Conservation (phyloP, 2,329 filamentous ascomycete species). For the Calonectria leucothoes region DNA sequence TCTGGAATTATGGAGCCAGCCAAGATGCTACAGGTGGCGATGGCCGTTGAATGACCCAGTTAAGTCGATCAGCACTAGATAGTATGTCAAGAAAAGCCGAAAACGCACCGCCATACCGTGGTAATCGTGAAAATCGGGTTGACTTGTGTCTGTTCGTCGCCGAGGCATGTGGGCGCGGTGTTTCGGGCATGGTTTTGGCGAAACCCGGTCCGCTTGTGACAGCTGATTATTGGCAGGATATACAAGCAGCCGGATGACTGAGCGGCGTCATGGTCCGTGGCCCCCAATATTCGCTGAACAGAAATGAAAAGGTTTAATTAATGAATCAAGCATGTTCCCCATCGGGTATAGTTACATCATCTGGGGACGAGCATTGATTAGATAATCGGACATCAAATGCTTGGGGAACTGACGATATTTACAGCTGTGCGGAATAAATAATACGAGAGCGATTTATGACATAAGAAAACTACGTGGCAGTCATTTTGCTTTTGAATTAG, state of each 20-base stretch:
- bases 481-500: no score
- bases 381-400: no score
- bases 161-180: not conserved
- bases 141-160: not conserved
- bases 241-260: not conserved
- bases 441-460: no score
- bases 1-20: not conserved
- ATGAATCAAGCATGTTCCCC: not conserved
- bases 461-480: no score
- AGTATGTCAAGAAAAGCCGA: not conserved
- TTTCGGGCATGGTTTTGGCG: not conserved
- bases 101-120: not conserved
- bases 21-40: not conserved
- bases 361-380: no score
- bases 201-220: not conserved
- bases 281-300: not conserved
- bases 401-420: no score
- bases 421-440: no score
- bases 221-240: not conserved
- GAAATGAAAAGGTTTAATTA: not conserved
- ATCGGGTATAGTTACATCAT: not conserved
- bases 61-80: no score
- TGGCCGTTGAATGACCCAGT: not conserved
- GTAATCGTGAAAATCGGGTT: not conserved
- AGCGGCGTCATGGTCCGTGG: not conserved